phyloP scores from a whole-genome alignment of 345 rosid genomes.

The Citrus unshiu region DNA sequence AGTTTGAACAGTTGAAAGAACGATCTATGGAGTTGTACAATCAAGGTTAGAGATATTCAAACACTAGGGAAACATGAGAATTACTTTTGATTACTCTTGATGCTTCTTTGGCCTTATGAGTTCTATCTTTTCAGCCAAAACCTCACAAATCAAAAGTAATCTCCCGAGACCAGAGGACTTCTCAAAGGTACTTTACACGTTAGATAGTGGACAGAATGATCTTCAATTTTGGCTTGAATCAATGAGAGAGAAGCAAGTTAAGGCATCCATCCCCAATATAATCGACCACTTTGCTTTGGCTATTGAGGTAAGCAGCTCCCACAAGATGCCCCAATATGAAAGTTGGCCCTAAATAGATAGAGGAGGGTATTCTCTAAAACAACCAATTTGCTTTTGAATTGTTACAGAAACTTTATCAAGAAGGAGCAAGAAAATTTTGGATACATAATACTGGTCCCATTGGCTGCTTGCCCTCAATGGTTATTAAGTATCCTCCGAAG shows the following conservation, averaged over 20 bases:
- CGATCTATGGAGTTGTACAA: constrained; percentile 14
- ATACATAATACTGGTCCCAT: constrained; percentile 46
- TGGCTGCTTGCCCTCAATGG: constrained; percentile 35
- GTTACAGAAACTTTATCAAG: constrained; percentile 17
- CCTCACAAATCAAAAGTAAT: neutral
- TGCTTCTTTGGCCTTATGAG: neutral
- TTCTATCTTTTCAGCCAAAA: constrained; percentile 1
- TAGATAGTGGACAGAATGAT: constrained; percentile 33
- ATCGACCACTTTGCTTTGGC: constrained; percentile 13
- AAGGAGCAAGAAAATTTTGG: constrained; percentile 42
- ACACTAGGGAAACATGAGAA: neutral
- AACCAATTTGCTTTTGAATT: neutral
- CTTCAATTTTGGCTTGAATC: constrained; percentile 14
- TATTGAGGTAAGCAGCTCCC: constrained; percentile 6
- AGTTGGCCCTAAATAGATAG: neutral
- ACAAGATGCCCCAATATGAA: neutral
- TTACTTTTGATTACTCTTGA: neutral
- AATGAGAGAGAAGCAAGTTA: constrained; percentile 1
- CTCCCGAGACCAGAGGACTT: constrained; percentile 28
- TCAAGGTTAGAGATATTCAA: constrained; percentile 15
- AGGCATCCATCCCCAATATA: constrained; percentile 18
- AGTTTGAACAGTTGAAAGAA: constrained; percentile 21
- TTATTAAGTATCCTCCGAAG: constrained; percentile 14
- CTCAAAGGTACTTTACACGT: constrained; percentile 25
- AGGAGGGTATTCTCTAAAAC: too few species aligned